Conservation (phyloP, 352 stramenopile species). For the Phytophthora hibernalis region DNA sequence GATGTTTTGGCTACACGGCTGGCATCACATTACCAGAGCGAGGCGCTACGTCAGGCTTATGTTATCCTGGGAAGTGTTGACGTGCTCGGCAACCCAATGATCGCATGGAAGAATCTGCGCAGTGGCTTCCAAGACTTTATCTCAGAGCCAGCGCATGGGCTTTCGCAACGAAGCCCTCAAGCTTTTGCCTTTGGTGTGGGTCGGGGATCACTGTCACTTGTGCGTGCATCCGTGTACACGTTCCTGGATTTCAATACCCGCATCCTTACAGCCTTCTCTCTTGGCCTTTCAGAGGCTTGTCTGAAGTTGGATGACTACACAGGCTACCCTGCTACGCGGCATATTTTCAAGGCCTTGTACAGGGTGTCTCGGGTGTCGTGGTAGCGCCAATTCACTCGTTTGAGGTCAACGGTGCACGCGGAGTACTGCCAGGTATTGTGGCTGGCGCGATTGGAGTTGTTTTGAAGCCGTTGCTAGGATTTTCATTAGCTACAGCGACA, state of each 20-base stretch:
- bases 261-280: constrained; percentile 83
- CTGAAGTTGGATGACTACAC: constrained; percentile 91
- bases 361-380: constrained; percentile 85
- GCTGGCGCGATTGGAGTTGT: constrained; percentile 83
- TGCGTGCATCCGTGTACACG: constrained; percentile 87
- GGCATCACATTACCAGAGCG: constrained; percentile 88
- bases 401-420: constrained; percentile 78
- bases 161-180: constrained; percentile 78
- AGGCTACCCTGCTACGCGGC: constrained; percentile 81
- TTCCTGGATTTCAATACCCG: constrained; percentile 89
- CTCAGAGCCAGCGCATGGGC: constrained; percentile 79
- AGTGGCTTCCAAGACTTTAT: constrained; percentile 87
- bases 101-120: constrained; percentile 87
- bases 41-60: constrained; percentile 88
- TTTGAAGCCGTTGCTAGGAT: constrained; percentile 80
- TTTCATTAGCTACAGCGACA: constrained; percentile 77
- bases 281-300: constrained; percentile 86
- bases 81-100: constrained; percentile 89
- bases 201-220: constrained; percentile 81
- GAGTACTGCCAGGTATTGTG: constrained; percentile 78
- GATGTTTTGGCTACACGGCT: constrained; percentile 73
- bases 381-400: constrained; percentile 87
- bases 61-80: constrained; percentile 90
- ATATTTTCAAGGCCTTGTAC: constrained; percentile 90
- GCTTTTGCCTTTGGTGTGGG: constrained; percentile 84